Evolutionary conservation across 768 basidiomycete species (phyloP), one percentile per base, ranked within the genome.

Genomic region (Multifurca ochricompacta): DNA sequence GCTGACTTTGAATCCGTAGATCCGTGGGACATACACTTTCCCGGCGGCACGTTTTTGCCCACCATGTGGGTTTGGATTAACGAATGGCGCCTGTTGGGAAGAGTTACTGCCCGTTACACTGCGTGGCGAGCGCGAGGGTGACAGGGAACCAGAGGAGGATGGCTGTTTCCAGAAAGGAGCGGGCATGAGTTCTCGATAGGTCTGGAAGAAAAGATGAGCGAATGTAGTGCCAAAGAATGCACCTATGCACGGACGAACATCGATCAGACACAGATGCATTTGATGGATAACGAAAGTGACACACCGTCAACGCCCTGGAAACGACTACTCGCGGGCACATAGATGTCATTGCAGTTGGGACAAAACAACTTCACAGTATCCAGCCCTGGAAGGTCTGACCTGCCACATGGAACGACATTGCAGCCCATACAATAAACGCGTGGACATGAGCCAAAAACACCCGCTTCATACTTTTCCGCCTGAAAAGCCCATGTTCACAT

Each of bases 191-290:
- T 95, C 92, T 23, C 90, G 88, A 72, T 95, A 98, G 59, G 89
- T 93, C 67, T 98, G 93, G 78, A 98, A 98, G 73, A 98, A 95
- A 23, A 99, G 77, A 65, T 97, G 93, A 1, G 94, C 77, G 69
- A 99, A 99, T n/a, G 95, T 97, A 0, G 95, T 98, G 19, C 96
- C 96, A 73, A 99, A 99, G 74, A 97, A 99, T 10, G 96, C 96
- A 59, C 95, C 94, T 97, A 59, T 32, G 56, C 53, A 63, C 31
- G 43, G 30, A 16, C 13, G 18, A 21, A 44, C 36, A 32, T n/a
- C 9, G 9, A 21, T 56, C 25, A 45, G 35, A 43, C 11, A 43
- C 31, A 7, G 16, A 16, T 4, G 21, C 5, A 50, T 14, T 23
- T 34, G 52, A 32, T 44, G 16, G 49, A 50, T 43, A 19, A 31